phyloP scores from a whole-genome alignment of 1,139 yeast species.

The Suhomyces yuchorum region DNA sequence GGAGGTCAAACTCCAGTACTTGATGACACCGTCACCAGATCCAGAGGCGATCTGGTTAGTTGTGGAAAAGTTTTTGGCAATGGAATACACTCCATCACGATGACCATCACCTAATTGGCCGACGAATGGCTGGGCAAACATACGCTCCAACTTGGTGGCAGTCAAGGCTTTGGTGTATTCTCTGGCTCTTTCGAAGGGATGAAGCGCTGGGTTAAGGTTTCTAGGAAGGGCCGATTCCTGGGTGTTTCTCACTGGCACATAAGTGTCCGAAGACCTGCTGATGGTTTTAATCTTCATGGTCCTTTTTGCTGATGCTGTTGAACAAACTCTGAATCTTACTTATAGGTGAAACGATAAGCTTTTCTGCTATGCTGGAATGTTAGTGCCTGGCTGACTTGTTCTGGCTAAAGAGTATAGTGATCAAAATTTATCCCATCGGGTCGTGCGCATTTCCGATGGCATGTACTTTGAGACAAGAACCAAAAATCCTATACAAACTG shows the following conservation, averaged over 20 bases:
- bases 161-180: slow-evolving; percentile 94
- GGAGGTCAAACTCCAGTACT: slow-evolving; percentile 84
- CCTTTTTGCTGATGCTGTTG: neutral
- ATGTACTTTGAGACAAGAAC: neutral
- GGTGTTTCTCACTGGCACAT: slow-evolving; percentile 87
- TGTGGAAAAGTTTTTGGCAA: slow-evolving; percentile 75
- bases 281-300: slow-evolving; percentile 84
- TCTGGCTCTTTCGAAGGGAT: slow-evolving; percentile 95
- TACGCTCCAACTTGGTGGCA: slow-evolving; percentile 91
- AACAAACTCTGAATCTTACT: neutral
- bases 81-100: slow-evolving; percentile 88
- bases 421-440: slow-evolving; percentile 10
- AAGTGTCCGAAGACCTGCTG: slow-evolving; percentile 84
- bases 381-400: neutral
- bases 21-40: slow-evolving; percentile 92
- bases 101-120: slow-evolving; percentile 96
- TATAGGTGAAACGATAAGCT: neutral
- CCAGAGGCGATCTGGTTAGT: slow-evolving; percentile 85
- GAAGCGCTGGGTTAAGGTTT: slow-evolving; percentile 90
- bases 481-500: neutral
- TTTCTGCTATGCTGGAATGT: neutral
- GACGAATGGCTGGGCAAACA: slow-evolving; percentile 97
- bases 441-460: slow-evolving; percentile 8
- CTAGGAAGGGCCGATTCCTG: slow-evolving; percentile 88
- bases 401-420: too few relatives aligned